Base-by-base conservation (phyloP, 1,284 basidiomycete genomes). In the Agroathelia rolfsii region DNA sequence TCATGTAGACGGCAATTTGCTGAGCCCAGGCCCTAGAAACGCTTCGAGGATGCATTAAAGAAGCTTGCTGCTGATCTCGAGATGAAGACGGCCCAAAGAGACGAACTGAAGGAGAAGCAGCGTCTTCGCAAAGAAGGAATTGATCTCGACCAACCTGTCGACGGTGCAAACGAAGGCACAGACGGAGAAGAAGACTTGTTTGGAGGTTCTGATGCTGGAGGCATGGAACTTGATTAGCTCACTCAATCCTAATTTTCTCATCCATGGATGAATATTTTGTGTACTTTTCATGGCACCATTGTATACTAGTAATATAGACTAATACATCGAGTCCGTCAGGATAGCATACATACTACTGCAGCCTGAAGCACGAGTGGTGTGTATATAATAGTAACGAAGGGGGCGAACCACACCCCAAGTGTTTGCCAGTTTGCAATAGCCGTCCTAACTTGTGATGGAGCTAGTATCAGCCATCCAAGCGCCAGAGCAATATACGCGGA, bases 11-110 rank as follows among this genome's bases (percentile, higher is more conserved):
- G n/a, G n/a, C 17, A n/a, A 11, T 3, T 36, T 36, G 5, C 13
- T 22, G 18, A 23, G 22, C n/a, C 16, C 33, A 12, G 21, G 16
- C 44, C 6, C 24, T 22, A 92, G 82, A 85, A 85, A 72, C 88
- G 92, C 21, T 94, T 94, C 59, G 88, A 94, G 54, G 90, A 94
- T 52, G 83, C 86, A 3, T 62, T 94, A 46, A 82, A 79, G 60
- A 93, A 92, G 53, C 64, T 95, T 34, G 75, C 81, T 26, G 74
- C 77, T 22, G 90, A 95, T 50, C 61, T 94, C 30, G 86, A 90
- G 42, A 78, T 81, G 64, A 94, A 93, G 53, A 60, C 76, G n/a
- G 69, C 72, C 0, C 85, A 87, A 52, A 66, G 79, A 31, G 83
- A 85, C 41, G 80, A 83, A 45, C 57, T 86, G 52, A 73, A 72